A percentile compares a stretch with the other conserved stretches of the same genome.
Evolutionary conservation across 345 rosid species (phyloP).

Genomic region (Dipteronia sinensis): DNA sequence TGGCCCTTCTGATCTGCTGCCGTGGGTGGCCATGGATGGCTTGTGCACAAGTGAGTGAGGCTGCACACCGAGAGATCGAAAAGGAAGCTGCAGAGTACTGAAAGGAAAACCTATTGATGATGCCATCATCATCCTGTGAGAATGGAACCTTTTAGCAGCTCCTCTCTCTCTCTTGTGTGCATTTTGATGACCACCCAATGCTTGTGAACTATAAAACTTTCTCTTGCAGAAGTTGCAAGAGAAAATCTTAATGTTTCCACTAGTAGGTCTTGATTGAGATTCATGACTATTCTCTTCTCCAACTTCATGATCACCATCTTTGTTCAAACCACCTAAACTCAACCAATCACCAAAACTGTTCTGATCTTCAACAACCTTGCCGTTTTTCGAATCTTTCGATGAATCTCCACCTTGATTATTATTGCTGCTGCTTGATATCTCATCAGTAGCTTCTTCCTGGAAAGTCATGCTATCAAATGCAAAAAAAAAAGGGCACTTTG

Average conservation of each 20-base stretch:
- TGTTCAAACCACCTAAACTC: conserved; percentile 34
- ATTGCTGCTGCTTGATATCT: conserved; percentile 15
- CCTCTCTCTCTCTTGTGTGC: conserved; percentile 54
- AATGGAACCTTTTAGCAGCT: conserved; percentile 38
- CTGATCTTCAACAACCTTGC: conserved; percentile 14
- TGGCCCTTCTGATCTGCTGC: conserved; percentile 23
- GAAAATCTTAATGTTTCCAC: conserved; percentile 30
- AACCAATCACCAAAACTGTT: conserved; percentile 36
- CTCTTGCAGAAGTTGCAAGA: conserved; percentile 55
- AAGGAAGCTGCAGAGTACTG: conserved; percentile 13
- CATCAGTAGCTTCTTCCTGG: conserved; percentile 26
- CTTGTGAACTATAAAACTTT: conserved; percentile 53
- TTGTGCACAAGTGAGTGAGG: conserved; percentile 48
- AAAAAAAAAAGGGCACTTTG: neutral
- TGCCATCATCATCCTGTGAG: conserved; percentile 41
- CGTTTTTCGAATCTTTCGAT: neutral
- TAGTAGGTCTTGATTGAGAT: conserved; percentile 13
- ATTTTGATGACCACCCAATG: conserved; percentile 56
- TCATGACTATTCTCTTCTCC: conserved; percentile 10
- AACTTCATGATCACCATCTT: conserved; percentile 2
- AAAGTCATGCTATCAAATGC: conserved; percentile 25
- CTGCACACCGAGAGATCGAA: conserved; percentile 39
- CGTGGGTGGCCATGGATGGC: conserved; percentile 2
- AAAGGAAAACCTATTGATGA: conserved; percentile 22
- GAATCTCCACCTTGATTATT: conserved; percentile 18